These are phyloP conservation scores for Rhexocercosporidium sp. DNA, from an alignment of 2,329 filamentous ascomycete genomes.

Conservation along the genomic window DNA sequence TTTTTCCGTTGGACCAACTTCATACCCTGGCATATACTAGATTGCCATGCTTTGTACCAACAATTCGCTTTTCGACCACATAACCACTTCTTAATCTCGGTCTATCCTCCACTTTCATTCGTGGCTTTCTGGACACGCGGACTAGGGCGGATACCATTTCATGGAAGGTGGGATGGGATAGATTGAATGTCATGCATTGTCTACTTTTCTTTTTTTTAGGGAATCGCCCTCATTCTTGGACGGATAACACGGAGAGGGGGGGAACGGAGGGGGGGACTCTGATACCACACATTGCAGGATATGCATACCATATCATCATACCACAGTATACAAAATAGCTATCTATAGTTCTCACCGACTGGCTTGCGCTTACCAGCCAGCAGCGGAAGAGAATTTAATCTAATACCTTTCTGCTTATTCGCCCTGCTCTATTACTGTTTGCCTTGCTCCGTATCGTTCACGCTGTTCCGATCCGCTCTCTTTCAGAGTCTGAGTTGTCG, in stretches of 20 bases:
- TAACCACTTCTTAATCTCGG: not conserved
- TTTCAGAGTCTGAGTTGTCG: no score
- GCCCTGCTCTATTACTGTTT: no score
- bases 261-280: not conserved
- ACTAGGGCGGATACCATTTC: not conserved
- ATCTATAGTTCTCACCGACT: not conserved
- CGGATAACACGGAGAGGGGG: not conserved
- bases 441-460: no score
- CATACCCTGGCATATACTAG: not conserved
- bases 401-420: not conserved
- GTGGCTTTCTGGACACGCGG: not conserved
- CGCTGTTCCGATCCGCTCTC: no score
- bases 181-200: not conserved
- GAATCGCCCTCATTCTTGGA: not conserved
- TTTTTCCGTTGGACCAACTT: not conserved
- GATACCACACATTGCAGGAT: not conserved
- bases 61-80: not conserved
- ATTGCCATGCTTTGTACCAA: slow-evolving; percentile 6
- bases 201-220: not conserved
- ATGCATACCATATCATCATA: slow-evolving; percentile 1
- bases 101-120: not conserved
- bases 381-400: not conserved
- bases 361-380: not conserved
- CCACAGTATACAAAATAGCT: not conserved
- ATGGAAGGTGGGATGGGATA: not conserved